phyloP scores from a whole-genome alignment of 2,329 filamentous ascomycete genomes.

The Arthrobotrys sinensis region DNA sequence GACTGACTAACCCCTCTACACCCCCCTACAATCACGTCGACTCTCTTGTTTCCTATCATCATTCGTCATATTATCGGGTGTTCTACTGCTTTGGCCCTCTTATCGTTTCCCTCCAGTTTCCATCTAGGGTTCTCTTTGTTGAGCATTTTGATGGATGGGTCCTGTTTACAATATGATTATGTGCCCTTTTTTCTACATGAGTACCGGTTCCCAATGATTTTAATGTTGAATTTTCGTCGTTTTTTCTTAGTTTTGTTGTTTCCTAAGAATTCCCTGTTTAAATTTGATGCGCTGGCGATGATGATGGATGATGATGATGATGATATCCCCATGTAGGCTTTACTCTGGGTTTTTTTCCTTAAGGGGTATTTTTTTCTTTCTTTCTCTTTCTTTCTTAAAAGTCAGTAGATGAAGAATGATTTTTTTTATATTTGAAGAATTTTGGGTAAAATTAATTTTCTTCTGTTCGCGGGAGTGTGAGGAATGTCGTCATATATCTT shows the following conservation, averaged over 20 bases:
- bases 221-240: neutral
- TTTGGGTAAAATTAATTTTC: neutral
- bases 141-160: constrained; percentile 56
- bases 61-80: constrained; percentile 42
- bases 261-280: neutral
- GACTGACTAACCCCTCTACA: constrained; percentile 1
- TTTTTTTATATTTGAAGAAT: neutral
- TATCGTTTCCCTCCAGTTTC: constrained; percentile 34
- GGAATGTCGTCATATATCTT: constrained; percentile 3
- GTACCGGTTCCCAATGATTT: constrained; percentile 17
- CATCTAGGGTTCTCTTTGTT: constrained; percentile 56
- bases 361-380: neutral
- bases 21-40: neutral
- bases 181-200: constrained; percentile 2
- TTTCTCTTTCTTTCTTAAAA: neutral
- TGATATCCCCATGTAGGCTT: constrained; percentile 14
- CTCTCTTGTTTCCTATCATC: neutral
- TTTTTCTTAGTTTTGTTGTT: neutral
- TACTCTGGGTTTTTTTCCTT: constrained; percentile 5
- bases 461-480: neutral
- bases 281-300: constrained; percentile 2
- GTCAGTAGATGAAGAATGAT: constrained; percentile 23
- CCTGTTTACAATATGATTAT: constrained; percentile 17
- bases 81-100: constrained; percentile 30
- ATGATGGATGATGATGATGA: constrained; percentile 7